Evolutionary conservation across 345 rosid genomes (phyloP).

Genomic region (Schrenkiella parvula): DNA sequence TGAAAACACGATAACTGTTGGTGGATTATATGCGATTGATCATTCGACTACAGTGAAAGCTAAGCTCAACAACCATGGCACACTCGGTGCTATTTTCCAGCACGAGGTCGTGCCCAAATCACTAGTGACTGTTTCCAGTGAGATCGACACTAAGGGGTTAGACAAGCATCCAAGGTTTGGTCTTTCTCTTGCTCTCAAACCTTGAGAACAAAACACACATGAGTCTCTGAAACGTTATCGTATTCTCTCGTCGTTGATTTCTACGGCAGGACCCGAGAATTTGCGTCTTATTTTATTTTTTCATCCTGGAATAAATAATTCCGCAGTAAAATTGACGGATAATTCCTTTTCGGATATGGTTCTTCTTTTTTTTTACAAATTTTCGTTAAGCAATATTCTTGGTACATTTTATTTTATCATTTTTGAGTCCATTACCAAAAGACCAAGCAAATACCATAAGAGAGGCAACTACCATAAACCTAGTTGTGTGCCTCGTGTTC

Average conservation of each 20-base stretch:
- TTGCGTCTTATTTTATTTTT: not conserved
- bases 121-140: slow-evolving; percentile 68
- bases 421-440: not conserved
- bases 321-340: slow-evolving; percentile 32
- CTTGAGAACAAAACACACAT: slow-evolving; percentile 30
- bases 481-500: not conserved
- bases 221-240: slow-evolving; percentile 8
- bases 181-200: slow-evolving; percentile 71
- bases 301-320: slow-evolving; percentile 14
- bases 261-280: slow-evolving; percentile 23
- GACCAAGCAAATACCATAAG: not conserved
- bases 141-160: slow-evolving; percentile 78
- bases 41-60: slow-evolving; percentile 69
- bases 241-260: slow-evolving; percentile 41
- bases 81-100: slow-evolving; percentile 75
- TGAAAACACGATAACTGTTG: slow-evolving; percentile 79
- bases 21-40: slow-evolving; percentile 74
- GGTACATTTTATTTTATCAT: not conserved
- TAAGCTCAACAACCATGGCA: slow-evolving; percentile 81
- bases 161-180: slow-evolving; percentile 85
- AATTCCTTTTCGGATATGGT: slow-evolving; percentile 11
- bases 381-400: not conserved
- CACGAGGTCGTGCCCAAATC: slow-evolving; percentile 84
- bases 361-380: not conserved
- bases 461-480: not conserved